Conservation (phyloP, 129 eudicot species). For the Escallonia rubra region DNA sequence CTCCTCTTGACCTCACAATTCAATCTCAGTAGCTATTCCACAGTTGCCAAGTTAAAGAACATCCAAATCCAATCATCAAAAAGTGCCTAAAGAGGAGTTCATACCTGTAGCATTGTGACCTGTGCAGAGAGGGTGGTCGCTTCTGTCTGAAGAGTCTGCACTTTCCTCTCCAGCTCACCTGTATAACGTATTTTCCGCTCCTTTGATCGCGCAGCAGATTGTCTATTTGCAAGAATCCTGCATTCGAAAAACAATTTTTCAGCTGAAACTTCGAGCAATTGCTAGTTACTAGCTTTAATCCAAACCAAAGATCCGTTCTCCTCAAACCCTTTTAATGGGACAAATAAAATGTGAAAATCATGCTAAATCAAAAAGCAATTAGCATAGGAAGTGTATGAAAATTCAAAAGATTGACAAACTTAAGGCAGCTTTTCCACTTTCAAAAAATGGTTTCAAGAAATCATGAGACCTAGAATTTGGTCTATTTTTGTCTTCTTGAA, state of each 20-base stretch:
- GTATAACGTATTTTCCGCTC: slow-evolving; percentile 80
- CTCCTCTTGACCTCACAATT: too few species aligned
- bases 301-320: background rate
- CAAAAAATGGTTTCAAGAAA: too few species aligned
- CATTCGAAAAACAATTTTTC: background rate
- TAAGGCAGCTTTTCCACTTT: too few species aligned
- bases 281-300: background rate
- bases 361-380: too few species aligned
- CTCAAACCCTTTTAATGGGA: background rate
- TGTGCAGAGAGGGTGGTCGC: slow-evolving; percentile 90
- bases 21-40: too few species aligned
- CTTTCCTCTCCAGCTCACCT: slow-evolving; percentile 85
- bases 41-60: too few species aligned
- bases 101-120: slow-evolving; percentile 83
- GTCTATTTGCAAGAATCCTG: slow-evolving; percentile 92
- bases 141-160: slow-evolving; percentile 86
- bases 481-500: too few species aligned
- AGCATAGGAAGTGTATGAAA: too few species aligned
- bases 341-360: background rate
- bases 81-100: too few species aligned
- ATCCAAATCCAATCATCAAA: too few species aligned
- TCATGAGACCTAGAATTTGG: too few species aligned
- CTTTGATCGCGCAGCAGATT: slow-evolving; percentile 91
- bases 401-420: too few species aligned
- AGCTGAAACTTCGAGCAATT: background rate